A percentile compares a stretch with the other conserved stretches of the same genome.
Evolutionary conservation across 2,329 filamentous ascomycete species (phyloP).

Genomic region (Spiromastix sp.): DNA sequence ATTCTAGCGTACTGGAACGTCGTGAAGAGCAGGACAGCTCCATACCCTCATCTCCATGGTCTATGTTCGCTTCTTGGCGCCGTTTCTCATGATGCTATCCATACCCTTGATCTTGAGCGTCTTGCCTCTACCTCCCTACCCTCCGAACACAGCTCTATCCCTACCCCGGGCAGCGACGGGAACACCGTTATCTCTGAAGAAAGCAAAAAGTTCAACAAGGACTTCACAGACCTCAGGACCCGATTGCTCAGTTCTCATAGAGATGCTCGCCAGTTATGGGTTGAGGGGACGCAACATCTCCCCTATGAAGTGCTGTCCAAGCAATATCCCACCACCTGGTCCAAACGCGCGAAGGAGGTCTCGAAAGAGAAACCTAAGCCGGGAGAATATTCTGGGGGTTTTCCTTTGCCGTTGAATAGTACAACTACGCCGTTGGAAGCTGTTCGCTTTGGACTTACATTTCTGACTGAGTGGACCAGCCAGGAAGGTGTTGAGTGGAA

Average conservation of each 20-base stretch:
- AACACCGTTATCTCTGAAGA: conserved; percentile 27
- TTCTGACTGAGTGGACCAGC: conserved; percentile 37
- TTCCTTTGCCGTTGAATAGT: conserved; percentile 34
- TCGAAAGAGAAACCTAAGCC: conserved; percentile 23
- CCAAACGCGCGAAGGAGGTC: conserved; percentile 26
- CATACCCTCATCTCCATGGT: conserved; percentile 32
- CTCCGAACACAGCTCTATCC: conserved; percentile 27
- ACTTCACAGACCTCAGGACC: conserved; percentile 30
- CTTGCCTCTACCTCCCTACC: conserved; percentile 31
- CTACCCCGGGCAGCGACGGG: conserved; percentile 36
- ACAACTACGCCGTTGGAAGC: conserved; percentile 34
- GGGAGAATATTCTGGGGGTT: conserved; percentile 26
- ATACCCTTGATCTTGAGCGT: conserved; percentile 34
- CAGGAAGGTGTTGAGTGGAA: conserved; percentile 37
- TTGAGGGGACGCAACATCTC: conserved; percentile 31
- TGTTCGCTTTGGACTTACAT: conserved; percentile 33
- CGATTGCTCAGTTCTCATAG: conserved; percentile 31
- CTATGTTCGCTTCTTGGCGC: conserved; percentile 38
- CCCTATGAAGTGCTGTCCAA: conserved; percentile 29
- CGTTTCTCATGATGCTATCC: conserved; percentile 36
- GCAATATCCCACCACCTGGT: conserved; percentile 37
- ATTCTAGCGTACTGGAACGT: conserved; percentile 39
- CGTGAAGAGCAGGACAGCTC: conserved; percentile 27
- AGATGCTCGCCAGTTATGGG: conserved; percentile 34
- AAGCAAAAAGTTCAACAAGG: conserved; percentile 25